Conservation (phyloP, 495 filamentous ascomycete species). For the Aspergillus sclerotioniger region DNA sequence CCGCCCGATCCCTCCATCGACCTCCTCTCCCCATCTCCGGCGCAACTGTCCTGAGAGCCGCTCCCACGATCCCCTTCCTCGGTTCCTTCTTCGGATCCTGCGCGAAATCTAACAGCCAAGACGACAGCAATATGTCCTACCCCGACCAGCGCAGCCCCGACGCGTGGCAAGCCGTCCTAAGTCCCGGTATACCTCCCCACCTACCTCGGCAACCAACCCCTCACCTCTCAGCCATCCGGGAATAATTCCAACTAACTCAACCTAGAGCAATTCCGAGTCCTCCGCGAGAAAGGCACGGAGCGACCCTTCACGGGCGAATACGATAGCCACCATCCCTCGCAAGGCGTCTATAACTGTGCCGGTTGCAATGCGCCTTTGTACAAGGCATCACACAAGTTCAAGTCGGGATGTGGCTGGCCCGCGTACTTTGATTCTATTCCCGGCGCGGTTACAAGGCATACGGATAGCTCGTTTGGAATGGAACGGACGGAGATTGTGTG, state of each 20-base stretch:
- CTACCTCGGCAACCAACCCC: not conserved
- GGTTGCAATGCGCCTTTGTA: conserved; percentile 88
- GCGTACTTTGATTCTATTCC: conserved; percentile 94
- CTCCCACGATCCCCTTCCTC: conserved; percentile 74
- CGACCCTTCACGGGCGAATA: conserved; percentile 74
- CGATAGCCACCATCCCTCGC: conserved; percentile 74
- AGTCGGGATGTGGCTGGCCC: conserved; percentile 94
- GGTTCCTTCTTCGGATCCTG: conserved; percentile 72
- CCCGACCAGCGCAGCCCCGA: conserved; percentile 76
- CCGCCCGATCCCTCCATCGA: conserved; percentile 22
- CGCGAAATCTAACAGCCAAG: conserved; percentile 32
- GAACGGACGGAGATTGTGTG: conserved; percentile 89
- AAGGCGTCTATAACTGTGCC: conserved; percentile 80
- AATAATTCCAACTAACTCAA: conserved; percentile 10
- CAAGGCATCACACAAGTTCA: conserved; percentile 88
- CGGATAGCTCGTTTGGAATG: conserved; percentile 79
- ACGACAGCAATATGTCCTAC: conserved; percentile 69
- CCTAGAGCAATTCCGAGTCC: conserved; percentile 88
- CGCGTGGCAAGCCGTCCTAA: conserved; percentile 86
- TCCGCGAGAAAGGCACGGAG: conserved; percentile 91
- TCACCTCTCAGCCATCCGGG: not conserved
- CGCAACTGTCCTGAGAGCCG: conserved; percentile 50
- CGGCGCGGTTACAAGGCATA: conserved; percentile 78
- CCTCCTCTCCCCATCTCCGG: conserved; percentile 34
- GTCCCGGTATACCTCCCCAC: conserved; percentile 53